Conservation (phyloP, 2,329 filamentous ascomycete species). For the Beauveria bassiana region DNA sequence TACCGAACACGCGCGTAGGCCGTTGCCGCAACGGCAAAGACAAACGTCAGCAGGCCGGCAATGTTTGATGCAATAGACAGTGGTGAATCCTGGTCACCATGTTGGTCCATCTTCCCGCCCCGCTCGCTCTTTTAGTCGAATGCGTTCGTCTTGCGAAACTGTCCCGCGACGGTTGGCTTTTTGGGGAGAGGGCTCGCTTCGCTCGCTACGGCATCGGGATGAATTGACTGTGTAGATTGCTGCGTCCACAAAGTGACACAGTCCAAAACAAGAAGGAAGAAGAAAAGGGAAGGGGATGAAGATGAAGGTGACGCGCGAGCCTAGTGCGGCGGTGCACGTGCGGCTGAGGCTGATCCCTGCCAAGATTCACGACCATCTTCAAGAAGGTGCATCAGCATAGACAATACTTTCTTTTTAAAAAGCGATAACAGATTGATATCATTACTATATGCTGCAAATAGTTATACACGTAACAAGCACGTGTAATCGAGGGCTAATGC, state of each 20-base stretch:
- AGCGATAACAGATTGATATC: no score
- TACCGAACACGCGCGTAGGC: conserved; percentile 37
- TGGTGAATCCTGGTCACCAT: conserved; percentile 30
- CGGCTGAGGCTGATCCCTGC: background rate
- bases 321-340: background rate
- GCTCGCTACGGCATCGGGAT: background rate
- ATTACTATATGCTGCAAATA: no score
- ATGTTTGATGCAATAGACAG: conserved; percentile 36
- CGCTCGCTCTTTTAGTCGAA: background rate
- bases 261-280: background rate
- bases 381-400: no score
- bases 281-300: background rate
- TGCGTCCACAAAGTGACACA: no score
- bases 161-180: background rate
- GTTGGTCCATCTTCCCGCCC: conserved; percentile 16
- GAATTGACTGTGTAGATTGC: no score
- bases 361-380: background rate
- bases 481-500: no score
- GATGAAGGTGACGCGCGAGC: background rate
- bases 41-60: conserved; percentile 39
- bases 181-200: background rate
- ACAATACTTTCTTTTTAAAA: no score
- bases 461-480: no score
- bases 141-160: background rate
- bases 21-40: conserved; percentile 36